Evolutionary conservation across 1,139 yeast species (phyloP), one percentile per base, ranked within the genome.

Genomic region (Yamadazyma taylorii): DNA sequence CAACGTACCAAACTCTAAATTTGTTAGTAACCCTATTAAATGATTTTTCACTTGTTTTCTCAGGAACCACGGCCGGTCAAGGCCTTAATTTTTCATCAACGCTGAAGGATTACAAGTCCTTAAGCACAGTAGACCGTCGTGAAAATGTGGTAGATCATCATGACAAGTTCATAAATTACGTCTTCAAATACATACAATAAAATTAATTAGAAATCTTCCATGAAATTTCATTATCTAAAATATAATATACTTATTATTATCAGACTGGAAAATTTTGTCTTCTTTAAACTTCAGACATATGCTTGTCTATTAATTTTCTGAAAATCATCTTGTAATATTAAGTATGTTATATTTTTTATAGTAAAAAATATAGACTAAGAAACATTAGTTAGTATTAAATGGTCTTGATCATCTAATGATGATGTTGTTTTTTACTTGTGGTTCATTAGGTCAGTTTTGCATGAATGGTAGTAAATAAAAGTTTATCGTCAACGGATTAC

Each of bases 51-150:
- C 33, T 32, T 38, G 46, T 45, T 9, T 5, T 29, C 14, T 64
- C 92, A 84, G 94, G 75, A 64, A 67, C 92, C 94, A 84, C 89
- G 96, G 97, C 97, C 86, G 84, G 97, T 90, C 96, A 90, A 79
- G 88, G 97, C 97, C 97, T 73, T 66, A 40, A 42, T 6, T 63
- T 79, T 68, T 90, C 97, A 90, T 90, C 97, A 90, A 77, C 62
- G 88, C 79, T 56, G 69, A 78, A 78, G 75, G 79, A 71, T 79
- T 76, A 81, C 83, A 76, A 66, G 73, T 74, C 74, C 75, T 76
- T 74, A 66, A 78, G 82, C 90, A 75, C 96, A 89, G 97, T 85
- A 84, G 97, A 90, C 97, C 97, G 97, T 90, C 97, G 97, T 90
- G 97, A 90, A 47, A 63, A 82, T 73, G 78, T 86, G 87, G 92